phyloP scores from a whole-genome alignment of 257 asterid species.

The Coffea eugenioides region DNA sequence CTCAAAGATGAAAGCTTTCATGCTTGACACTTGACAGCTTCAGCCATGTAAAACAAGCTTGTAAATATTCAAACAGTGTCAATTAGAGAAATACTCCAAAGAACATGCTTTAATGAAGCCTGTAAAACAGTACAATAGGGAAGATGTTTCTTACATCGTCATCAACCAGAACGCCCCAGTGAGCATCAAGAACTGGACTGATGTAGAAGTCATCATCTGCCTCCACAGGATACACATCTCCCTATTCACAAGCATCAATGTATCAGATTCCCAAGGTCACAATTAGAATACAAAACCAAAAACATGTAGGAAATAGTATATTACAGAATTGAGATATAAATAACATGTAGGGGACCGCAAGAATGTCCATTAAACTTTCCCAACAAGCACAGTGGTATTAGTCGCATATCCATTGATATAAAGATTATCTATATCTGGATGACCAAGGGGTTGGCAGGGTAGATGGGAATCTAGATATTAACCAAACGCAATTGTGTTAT shows the following conservation, averaged over 20 bases:
- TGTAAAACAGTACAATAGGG: background rate
- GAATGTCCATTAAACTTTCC: background rate
- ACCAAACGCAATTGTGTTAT: background rate
- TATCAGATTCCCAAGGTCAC: background rate
- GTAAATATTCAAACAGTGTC: background rate
- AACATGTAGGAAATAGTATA: background rate
- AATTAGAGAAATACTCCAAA: background rate
- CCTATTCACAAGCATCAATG: constrained; percentile 47
- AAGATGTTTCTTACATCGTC: constrained; percentile 66
- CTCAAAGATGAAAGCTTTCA: background rate
- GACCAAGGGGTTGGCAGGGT: background rate
- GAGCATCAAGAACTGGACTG: constrained; percentile 94
- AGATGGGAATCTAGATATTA: background rate
- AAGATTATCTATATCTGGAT: background rate
- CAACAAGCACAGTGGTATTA: background rate
- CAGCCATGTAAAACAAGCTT: background rate
- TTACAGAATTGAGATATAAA: background rate
- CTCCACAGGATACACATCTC: constrained; percentile 98
- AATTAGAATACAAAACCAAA: background rate
- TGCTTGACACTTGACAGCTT: background rate
- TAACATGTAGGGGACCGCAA: background rate
- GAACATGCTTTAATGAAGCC: constrained; percentile 12
- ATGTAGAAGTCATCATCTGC: constrained; percentile 44
- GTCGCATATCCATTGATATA: background rate
- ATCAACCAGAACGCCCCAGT: constrained; percentile 94